These are phyloP conservation scores for Amauroascus verrucosus DNA, from an alignment of 2,329 filamentous ascomycete genomes.

Conservation along the genomic window DNA sequence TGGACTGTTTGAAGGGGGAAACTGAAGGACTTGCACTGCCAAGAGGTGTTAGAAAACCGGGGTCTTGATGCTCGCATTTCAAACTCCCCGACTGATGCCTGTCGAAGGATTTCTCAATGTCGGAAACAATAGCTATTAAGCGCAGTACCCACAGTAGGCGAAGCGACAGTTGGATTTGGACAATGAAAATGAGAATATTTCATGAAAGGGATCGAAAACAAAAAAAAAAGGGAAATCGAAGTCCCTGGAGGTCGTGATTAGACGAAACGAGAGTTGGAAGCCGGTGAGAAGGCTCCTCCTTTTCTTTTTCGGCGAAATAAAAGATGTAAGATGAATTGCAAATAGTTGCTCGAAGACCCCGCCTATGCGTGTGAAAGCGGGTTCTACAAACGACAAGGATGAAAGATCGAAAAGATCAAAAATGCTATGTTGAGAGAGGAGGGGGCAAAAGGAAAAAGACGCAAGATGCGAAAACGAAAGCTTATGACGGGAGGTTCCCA, in stretches of 20 bases:
- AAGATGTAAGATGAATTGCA: neutral
- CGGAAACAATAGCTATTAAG: neutral
- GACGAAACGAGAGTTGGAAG: neutral
- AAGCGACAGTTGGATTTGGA: neutral
- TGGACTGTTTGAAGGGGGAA: neutral
- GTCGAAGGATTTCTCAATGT: neutral
- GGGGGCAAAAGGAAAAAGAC: neutral
- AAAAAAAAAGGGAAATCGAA: neutral
- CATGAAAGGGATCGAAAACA: neutral
- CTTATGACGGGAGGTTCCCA: neutral
- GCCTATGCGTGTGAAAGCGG: too few species aligned
- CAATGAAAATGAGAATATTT: neutral
- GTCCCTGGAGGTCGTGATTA: neutral
- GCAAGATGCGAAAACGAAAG: neutral
- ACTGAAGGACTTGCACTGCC: neutral
- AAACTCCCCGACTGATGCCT: neutral
- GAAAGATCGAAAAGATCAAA: neutral
- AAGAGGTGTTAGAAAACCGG: neutral
- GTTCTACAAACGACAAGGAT: neutral
- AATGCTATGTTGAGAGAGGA: neutral
- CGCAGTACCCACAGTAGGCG: neutral
- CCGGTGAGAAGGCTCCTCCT: neutral
- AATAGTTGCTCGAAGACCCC: neutral
- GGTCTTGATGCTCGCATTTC: neutral
- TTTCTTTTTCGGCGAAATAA: too few species aligned